These are phyloP conservation scores for peach (Prunus persica) DNA, from an alignment of 306 rosid species.

Conservation along the genomic window Prunus_persica_NCBIv2 NC_034014.1:5290001-5290500, in stretches of 20 bases:
- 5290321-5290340: conserved; percentile 71
- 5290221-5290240: conserved; percentile 30
- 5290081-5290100: conserved; percentile 82
- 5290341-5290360: conserved; percentile 64
- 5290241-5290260: no score
- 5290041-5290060: conserved; percentile 75
- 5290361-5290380: conserved; percentile 76
- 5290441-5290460: no score
- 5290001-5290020: conserved; percentile 56
- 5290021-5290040: conserved; percentile 89
- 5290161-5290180: conserved; percentile 6
- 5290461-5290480: no score
- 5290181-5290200: conserved; percentile 78
- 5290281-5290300: no score
- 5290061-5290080: conserved; percentile 89
- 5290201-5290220: conserved; percentile 59
- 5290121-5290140: conserved; percentile 81
- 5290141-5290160: conserved; percentile 76
- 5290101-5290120: conserved; percentile 92
- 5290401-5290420: no score
- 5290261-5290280: no score
- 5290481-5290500: no score
- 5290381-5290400: conserved; percentile 1
- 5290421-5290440: no score
- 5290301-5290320: no score